These are phyloP conservation scores for Francoa sonchifolia DNA, from an alignment of 441 rosid genomes.

Conservation along the genomic window DNA sequence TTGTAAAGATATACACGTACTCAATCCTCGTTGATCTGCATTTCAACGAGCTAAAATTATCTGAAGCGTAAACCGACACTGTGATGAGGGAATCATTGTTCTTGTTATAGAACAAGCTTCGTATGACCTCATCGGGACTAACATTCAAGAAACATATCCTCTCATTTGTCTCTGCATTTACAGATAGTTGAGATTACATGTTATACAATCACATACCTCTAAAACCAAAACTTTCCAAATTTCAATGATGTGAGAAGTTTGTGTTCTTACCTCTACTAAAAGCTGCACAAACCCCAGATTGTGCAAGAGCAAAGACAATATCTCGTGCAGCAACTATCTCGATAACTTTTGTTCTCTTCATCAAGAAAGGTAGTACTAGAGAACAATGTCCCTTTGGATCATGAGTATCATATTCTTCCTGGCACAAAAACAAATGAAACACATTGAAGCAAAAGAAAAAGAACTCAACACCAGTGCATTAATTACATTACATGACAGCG, in stretches of 20 bases:
- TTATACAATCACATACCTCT: too few species aligned
- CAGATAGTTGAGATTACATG: background rate
- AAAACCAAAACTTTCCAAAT: too few species aligned
- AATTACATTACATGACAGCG: too few species aligned
- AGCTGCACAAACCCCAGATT: slow-evolving; percentile 90
- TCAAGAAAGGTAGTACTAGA: slow-evolving; percentile 62
- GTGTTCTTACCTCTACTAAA: slow-evolving; percentile 71
- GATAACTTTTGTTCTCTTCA: slow-evolving; percentile 80
- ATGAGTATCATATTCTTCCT: slow-evolving; percentile 94
- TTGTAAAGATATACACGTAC: slow-evolving; percentile 18
- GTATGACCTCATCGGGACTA: slow-evolving; percentile 69
- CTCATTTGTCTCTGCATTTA: slow-evolving; percentile 48
- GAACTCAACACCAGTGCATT: too few species aligned
- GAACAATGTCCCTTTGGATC: slow-evolving; percentile 79
- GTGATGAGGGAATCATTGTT: slow-evolving; percentile 86
- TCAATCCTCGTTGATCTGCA: slow-evolving; percentile 82
- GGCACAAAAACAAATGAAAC: background rate
- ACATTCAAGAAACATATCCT: slow-evolving; percentile 71
- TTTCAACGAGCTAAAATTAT: slow-evolving; percentile 73
- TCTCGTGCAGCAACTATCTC: slow-evolving; percentile 92
- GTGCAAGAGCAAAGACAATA: slow-evolving; percentile 88
- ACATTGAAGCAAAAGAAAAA: background rate
- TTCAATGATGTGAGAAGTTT: background rate
- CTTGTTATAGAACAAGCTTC: slow-evolving; percentile 74
- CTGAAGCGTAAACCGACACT: slow-evolving; percentile 76